Conservation (phyloP, 2,329 filamentous ascomycete genomes). For the Neofusicoccum sp. region DNA sequence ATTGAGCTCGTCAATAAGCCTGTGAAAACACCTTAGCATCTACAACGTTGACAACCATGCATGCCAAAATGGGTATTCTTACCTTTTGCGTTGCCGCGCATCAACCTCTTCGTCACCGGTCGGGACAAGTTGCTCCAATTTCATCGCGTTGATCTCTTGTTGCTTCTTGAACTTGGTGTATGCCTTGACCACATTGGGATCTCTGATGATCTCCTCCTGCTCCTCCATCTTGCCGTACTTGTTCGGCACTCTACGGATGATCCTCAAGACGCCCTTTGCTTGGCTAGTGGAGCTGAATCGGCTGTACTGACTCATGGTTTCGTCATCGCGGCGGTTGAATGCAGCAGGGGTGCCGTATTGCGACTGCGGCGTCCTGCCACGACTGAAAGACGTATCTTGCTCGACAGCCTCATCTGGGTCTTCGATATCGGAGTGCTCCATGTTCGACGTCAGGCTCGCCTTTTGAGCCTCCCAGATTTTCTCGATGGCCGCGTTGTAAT, state of each 20-base stretch:
- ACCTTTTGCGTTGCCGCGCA: slow-evolving; percentile 59
- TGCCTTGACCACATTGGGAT: slow-evolving; percentile 84
- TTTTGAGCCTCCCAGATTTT: slow-evolving; percentile 93
- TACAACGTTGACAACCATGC: slow-evolving; percentile 23
- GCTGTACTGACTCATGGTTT: slow-evolving; percentile 63
- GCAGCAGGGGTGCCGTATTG: slow-evolving; percentile 63
- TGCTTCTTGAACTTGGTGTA: slow-evolving; percentile 80
- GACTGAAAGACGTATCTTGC: slow-evolving; percentile 34
- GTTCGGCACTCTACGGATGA: slow-evolving; percentile 69
- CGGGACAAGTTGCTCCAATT: slow-evolving; percentile 62
- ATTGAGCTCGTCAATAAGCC: slow-evolving; percentile 73
- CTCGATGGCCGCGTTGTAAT: slow-evolving; percentile 88
- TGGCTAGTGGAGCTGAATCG: slow-evolving; percentile 60
- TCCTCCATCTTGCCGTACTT: slow-evolving; percentile 65
- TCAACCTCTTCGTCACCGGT: slow-evolving; percentile 71
- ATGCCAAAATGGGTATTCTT: slow-evolving; percentile 29
- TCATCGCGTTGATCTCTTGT: slow-evolving; percentile 70
- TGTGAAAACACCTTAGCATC: slow-evolving; percentile 39
- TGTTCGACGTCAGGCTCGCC: slow-evolving; percentile 70
- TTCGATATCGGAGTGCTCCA: slow-evolving; percentile 75
- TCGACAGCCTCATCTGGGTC: slow-evolving; percentile 58
- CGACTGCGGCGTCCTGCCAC: slow-evolving; percentile 66
- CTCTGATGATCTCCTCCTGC: slow-evolving; percentile 66
- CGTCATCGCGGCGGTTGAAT: slow-evolving; percentile 63
- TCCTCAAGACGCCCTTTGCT: slow-evolving; percentile 66